A percentile compares a stretch with the other conserved stretches of the same genome.
These are phyloP conservation scores for Ceratobasidium sp. DNA, from an alignment of 1,284 basidiomycete genomes.

Conservation along the genomic window DNA sequence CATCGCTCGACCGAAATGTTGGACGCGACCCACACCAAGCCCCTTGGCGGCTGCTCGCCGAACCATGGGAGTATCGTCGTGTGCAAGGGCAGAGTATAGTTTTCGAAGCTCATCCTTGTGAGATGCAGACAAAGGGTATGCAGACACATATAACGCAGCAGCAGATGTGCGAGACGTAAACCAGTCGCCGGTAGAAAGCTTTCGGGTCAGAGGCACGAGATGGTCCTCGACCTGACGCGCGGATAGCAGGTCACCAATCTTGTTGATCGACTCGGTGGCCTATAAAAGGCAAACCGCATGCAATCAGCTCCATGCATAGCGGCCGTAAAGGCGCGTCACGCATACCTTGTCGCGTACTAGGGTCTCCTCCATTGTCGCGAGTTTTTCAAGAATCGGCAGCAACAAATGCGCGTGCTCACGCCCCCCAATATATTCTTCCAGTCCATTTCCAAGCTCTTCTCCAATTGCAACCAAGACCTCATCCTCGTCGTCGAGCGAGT, in stretches of 20 bases:
- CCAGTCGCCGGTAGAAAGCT: constrained; percentile 95
- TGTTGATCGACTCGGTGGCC: constrained; percentile 97
- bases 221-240: constrained; percentile 85
- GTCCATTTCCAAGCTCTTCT: constrained; percentile 91
- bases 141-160: constrained; percentile 92
- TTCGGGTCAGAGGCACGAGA: constrained; percentile 90
- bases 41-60: constrained; percentile 95
- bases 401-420: constrained; percentile 87
- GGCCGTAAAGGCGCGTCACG: constrained; percentile 15
- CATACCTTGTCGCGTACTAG: constrained; percentile 95
- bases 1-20: background rate
- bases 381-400: constrained; percentile 92
- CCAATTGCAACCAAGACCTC: constrained; percentile 96
- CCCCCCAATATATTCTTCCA: constrained; percentile 95
- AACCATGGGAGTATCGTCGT: constrained; percentile 99
- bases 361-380: constrained; percentile 97
- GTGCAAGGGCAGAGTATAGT: constrained; percentile 81
- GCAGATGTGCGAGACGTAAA: constrained; percentile 99
- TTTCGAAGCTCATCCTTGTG: constrained; percentile 91
- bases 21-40: constrained; percentile 77
- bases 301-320: background rate
- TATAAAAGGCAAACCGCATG: constrained; percentile 48
- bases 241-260: constrained; percentile 82
- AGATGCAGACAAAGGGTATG: constrained; percentile 77
- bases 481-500: constrained; percentile 99